Evolutionary conservation across 192 early-diverging fungal species (phyloP), one percentile per base, ranked within the genome.

Genomic region (Coemansia furcata): DNA sequence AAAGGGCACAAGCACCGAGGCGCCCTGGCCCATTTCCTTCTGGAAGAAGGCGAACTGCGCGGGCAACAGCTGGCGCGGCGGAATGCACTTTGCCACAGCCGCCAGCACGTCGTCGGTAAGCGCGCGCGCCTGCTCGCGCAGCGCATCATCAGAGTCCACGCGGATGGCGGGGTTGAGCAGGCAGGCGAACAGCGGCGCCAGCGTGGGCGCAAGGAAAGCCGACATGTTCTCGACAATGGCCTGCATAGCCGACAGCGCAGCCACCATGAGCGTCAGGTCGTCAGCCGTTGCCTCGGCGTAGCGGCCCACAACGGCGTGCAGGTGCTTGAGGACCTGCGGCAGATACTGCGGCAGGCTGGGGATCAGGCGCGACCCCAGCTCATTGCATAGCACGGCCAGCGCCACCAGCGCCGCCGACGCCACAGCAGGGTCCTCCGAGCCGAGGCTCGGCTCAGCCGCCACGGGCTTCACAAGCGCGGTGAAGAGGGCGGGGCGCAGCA

Each of bases 321-420:
- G 66, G 49, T 85, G 84, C 37, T 88, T 82, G 43, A 95, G 81
- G 17, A 94, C 84, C 23, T 82, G 61, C 33, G 92, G 94, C 85
- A 98, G 89, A 54, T 94, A 91, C 78, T 91, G 90, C 61, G 93
- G 91, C 63, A 98, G 73, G 69, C 76, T 84, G 6, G 95, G 91
- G 15, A 96, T 86, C 17, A 89, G 81, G 36, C 92, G 89, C 46
- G 92, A 72, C 26, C 92, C 93, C 26, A 96, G 84, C 63, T 89
- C 88, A 57, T 82, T 80, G 73, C 87, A 83, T 64, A 79, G 60
- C 42, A 74, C 77, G 0, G 85, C 73, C 15, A 86, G 29, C 17
- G 76, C 72, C 4, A 73, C 82, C 54, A 86, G 58, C 47, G 84
- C 84, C 0, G 85, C 79, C 11, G 84, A 82, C 4, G 64, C 69